Conservation (phyloP, 257 asterid genomes). For the Scutellaria barbata region DNA sequence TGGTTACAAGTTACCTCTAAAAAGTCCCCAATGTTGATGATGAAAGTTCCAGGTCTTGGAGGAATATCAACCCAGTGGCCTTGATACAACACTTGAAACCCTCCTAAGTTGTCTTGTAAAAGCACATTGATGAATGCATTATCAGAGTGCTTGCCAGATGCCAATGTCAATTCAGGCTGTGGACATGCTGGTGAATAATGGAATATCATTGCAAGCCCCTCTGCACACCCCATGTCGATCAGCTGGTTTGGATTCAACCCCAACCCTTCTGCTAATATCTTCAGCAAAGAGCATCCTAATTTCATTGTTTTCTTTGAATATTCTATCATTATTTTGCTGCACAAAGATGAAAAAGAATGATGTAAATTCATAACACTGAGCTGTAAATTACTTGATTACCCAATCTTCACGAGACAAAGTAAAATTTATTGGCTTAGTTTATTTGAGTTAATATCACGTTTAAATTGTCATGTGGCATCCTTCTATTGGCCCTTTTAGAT, state of each 20-base stretch:
- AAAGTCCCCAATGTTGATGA: constrained; percentile 46
- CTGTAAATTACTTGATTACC: too few relatives aligned
- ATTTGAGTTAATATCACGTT: too few relatives aligned
- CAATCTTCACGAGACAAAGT: too few relatives aligned
- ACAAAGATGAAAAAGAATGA: neutral
- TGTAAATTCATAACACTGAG: too few relatives aligned
- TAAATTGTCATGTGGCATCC: too few relatives aligned
- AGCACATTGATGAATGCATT: constrained; percentile 40
- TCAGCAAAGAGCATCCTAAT: constrained; percentile 33
- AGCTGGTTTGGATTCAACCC: constrained; percentile 37
- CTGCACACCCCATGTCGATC: constrained; percentile 38
- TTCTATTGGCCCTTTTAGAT: too few relatives aligned
- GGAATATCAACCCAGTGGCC: constrained; percentile 50
- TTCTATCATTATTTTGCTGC: neutral
- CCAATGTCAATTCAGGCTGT: neutral
- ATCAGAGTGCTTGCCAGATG: constrained; percentile 50
- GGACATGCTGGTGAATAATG: constrained; percentile 56
- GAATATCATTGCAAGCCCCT: constrained; percentile 31
- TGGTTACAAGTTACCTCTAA: constrained; percentile 28
- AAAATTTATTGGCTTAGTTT: too few relatives aligned
- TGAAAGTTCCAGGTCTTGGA: constrained; percentile 41
- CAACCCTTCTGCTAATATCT: constrained; percentile 39
- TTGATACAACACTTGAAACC: constrained; percentile 49
- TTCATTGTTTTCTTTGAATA: neutral
- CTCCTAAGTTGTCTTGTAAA: constrained; percentile 46